Evolutionary conservation across 345 rosid genomes (phyloP).

Genomic region (Sonneratia alba): DNA sequence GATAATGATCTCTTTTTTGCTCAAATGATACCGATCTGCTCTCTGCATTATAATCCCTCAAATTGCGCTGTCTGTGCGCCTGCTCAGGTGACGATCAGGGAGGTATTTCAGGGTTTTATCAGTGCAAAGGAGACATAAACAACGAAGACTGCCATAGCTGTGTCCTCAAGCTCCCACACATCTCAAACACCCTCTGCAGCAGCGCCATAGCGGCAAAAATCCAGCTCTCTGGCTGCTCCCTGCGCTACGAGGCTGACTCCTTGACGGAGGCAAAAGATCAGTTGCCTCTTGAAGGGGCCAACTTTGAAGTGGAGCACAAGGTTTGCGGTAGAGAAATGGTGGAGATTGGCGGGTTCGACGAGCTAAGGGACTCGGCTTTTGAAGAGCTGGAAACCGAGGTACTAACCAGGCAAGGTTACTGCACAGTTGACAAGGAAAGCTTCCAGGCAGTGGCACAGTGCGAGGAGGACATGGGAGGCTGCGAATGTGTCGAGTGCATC

Average conservation of each 20-base stretch:
- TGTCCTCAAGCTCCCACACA: constrained; percentile 28
- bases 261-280: constrained; percentile 6
- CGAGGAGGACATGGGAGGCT: constrained; percentile 39
- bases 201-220: constrained; percentile 42
- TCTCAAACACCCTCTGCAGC: constrained; percentile 31
- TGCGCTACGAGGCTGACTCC: constrained; percentile 39
- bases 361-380: constrained; percentile 37
- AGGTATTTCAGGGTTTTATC: constrained; percentile 57
- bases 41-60: background rate
- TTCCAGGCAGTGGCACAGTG: constrained; percentile 54
- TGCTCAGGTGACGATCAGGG: constrained; percentile 22
- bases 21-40: background rate
- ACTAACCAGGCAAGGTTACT: constrained; percentile 23
- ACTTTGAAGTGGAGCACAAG: constrained; percentile 36
- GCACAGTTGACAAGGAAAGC: constrained; percentile 22
- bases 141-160: constrained; percentile 42
- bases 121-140: constrained; percentile 47
- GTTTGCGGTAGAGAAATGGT: constrained; percentile 35
- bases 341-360: constrained; percentile 29
- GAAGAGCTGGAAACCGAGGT: constrained; percentile 21
- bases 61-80: background rate
- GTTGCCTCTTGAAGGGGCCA: background rate
- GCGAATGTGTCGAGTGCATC: constrained; percentile 66
- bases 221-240: constrained; percentile 65
- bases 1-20: background rate